These are phyloP conservation scores for Blastobotrys petasosporus DNA, from an alignment of 1,139 yeast genomes.

Conservation along the genomic window DNA sequence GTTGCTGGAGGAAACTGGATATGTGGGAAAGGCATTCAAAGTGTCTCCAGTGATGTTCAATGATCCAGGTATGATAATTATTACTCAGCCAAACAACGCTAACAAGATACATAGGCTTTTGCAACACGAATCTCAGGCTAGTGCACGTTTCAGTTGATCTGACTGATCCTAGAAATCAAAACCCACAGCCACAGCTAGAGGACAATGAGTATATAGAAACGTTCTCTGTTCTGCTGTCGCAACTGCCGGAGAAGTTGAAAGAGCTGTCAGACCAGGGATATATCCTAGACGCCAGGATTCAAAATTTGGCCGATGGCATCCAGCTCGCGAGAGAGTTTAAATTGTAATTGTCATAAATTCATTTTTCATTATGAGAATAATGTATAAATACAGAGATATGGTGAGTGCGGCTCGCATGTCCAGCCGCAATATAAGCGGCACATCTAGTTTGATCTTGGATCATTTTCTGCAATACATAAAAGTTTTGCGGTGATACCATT, in stretches of 20 bases:
- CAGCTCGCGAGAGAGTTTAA: slow-evolving; percentile 35
- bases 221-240: slow-evolving; percentile 56
- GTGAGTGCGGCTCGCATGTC: too few relatives aligned
- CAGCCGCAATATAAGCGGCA: too few relatives aligned
- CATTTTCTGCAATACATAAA: too few relatives aligned
- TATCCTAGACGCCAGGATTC: slow-evolving; percentile 78
- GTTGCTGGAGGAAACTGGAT: slow-evolving; percentile 88
- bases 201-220: slow-evolving; percentile 87
- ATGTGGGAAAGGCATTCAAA: slow-evolving; percentile 54
- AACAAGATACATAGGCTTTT: slow-evolving; percentile 42
- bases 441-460: too few relatives aligned
- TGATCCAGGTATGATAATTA: slow-evolving; percentile 49
- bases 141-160: slow-evolving; percentile 78
- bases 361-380: too few relatives aligned
- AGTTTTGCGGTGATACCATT: too few relatives aligned
- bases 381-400: too few relatives aligned
- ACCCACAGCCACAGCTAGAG: slow-evolving; percentile 71
- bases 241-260: slow-evolving; percentile 51
- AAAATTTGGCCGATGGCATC: slow-evolving; percentile 77
- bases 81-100: too few relatives aligned
- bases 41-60: slow-evolving; percentile 59
- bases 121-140: slow-evolving; percentile 79
- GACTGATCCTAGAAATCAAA: slow-evolving; percentile 52
- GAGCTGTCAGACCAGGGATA: slow-evolving; percentile 58
- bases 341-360: neutral